Base-by-base conservation (phyloP, 2,329 filamentous ascomycete genomes). In the Colletotrichum tamarilloi region DNA sequence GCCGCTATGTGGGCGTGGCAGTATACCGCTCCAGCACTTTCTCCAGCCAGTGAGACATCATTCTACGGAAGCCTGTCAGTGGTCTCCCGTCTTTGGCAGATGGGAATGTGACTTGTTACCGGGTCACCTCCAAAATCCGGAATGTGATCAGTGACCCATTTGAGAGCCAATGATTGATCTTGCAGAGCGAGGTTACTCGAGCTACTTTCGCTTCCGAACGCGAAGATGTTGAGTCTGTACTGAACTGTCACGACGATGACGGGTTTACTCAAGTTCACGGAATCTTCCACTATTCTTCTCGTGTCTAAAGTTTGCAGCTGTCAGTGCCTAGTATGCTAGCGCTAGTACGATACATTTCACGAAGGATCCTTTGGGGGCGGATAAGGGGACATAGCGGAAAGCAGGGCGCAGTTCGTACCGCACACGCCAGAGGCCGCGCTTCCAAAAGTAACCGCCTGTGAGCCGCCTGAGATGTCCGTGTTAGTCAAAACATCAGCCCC, bases 11-110 rank as follows among this genome's bases (percentile, higher is more conserved):
- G 85, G 1, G 84, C 85, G 75, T 87, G 85, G 5, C 78, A 80
- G 28, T 86, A 86, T 1, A 86, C 79, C 3, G 82, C 85, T 0
- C 85, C 85, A 0, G 85, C 85, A 57, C 85, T 87, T 72, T 87
- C 85, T 4, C 85, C 85, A 0, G 81, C 81, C 2, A 87, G 67
- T 0, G 85, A 86, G 7, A 87, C 81, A 26, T 2, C 78, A 26
- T 82, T 85, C 9, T 32, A 8, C 12, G 22, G 22, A 14, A 22
- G 24, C 14, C 19, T 9, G 55, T 70, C 32, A 70, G 67, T 32
- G 32, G n/a, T 19, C 16, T 28, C 24, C 12, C 19, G 42, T n/a
- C n/a, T 35, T 22, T 32, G 8, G 11, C 12, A 4, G 24, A 35
- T 3, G 12, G 7, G 7, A 12, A 4, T 19, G 16, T 35, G 42